Evolutionary conservation across 768 basidiomycete species (phyloP).

Genomic region (Mrakia blollopis): DNA sequence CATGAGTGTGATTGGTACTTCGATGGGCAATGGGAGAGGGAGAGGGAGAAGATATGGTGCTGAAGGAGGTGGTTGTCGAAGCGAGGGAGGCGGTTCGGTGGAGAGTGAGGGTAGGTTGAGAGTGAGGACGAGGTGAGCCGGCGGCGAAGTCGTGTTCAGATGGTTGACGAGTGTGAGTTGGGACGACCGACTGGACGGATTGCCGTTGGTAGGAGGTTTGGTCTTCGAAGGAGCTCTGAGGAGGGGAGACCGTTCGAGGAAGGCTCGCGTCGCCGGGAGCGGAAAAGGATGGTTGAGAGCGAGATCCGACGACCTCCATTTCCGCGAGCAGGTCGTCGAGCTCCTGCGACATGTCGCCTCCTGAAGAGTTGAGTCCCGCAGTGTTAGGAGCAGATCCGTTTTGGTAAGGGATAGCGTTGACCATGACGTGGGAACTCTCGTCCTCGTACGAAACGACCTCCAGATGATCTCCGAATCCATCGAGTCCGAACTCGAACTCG

Average conservation of each 20-base stretch:
- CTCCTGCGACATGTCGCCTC: not conserved
- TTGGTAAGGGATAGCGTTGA: not conserved
- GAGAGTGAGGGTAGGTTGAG: not conserved
- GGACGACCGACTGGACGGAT: not conserved
- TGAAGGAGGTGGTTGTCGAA: not conserved
- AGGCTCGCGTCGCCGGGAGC: not conserved
- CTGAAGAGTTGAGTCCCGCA: not conserved
- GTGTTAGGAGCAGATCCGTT: not conserved
- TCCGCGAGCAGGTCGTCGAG: conserved; percentile 7
- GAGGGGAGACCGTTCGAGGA: not conserved
- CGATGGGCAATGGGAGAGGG: not conserved
- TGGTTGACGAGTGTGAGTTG: not conserved
- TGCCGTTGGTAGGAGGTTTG: not conserved
- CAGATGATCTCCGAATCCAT: conserved; percentile 11
- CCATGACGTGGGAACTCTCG: not conserved
- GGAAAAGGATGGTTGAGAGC: not conserved
- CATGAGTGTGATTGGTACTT: not conserved
- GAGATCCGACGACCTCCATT: not conserved
- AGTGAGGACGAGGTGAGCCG: not conserved
- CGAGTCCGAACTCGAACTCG: conserved; percentile 9
- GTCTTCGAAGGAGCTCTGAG: not conserved
- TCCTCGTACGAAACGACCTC: not conserved
- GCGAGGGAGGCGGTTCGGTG: not conserved
- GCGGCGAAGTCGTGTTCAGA: not conserved
- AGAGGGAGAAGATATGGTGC: conserved; percentile 11